Conservation (phyloP, 495 filamentous ascomycete species). For the Geoglossum glabrum region DNA sequence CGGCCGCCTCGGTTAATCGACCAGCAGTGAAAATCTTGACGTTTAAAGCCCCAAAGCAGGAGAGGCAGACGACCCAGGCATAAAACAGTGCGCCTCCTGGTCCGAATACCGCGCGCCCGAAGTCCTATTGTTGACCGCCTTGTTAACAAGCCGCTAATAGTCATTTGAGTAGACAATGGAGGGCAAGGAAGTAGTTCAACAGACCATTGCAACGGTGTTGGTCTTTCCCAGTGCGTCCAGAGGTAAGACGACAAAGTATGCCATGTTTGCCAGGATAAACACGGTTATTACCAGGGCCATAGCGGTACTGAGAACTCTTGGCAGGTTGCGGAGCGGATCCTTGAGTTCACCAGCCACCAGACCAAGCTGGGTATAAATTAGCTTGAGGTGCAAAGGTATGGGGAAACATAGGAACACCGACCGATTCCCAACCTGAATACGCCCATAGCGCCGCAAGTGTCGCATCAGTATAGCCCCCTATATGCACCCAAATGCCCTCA, state of each 20-base stretch:
- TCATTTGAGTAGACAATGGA: no score
- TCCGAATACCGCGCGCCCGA: constrained; percentile 15
- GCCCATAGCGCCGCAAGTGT: constrained; percentile 36
- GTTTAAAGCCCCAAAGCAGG: constrained; percentile 30
- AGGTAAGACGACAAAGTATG: constrained; percentile 34
- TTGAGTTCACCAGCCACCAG: constrained; percentile 33
- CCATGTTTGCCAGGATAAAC: constrained; percentile 30
- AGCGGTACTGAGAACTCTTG: constrained; percentile 32
- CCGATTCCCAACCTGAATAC: constrained; percentile 40
- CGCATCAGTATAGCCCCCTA: constrained; percentile 32
- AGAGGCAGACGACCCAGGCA: constrained; percentile 31
- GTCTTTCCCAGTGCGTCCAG: constrained; percentile 31
- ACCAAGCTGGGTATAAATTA: constrained; percentile 21
- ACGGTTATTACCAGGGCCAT: constrained; percentile 34
- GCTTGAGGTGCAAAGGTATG: neutral
- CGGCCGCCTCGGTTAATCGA: constrained; percentile 34
- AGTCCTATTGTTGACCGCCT: no score
- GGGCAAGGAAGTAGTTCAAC: no score
- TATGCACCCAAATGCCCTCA: neutral
- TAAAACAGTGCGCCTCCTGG: constrained; percentile 21
- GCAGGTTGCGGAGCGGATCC: constrained; percentile 27
- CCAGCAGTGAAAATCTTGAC: constrained; percentile 35
- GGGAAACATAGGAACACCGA: constrained; percentile 10
- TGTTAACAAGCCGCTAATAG: no score
- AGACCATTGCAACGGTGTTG: constrained; percentile 37